These are phyloP conservation scores for Gossypium trilobum DNA, from an alignment of 441 rosid species.

Conservation along the genomic window DNA sequence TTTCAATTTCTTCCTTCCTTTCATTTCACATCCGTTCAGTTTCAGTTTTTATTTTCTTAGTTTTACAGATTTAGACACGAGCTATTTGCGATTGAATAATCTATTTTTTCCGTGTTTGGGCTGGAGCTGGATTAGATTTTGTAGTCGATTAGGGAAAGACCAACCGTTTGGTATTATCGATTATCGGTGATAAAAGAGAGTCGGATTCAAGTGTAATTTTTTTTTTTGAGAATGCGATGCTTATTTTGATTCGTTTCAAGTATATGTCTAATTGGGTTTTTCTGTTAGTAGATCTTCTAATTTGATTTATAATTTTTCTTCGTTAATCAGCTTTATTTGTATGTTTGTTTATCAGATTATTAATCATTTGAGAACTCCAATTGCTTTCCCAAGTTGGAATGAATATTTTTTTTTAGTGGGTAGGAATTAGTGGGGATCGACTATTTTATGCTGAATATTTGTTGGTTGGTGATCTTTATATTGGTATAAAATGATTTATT, in stretches of 20 bases:
- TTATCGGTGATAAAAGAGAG: not conserved
- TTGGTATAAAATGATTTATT: not conserved
- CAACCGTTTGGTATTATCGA: not conserved
- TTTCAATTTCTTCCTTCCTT: constrained; percentile 3
- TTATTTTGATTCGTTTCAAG: not conserved
- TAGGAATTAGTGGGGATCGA: not conserved
- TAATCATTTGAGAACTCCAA: not conserved
- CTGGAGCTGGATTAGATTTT: not conserved
- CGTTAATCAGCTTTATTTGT: not conserved
- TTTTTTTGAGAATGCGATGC: not conserved
- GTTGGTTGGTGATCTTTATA: not conserved
- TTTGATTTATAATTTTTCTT: not conserved
- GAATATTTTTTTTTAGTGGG: not conserved
- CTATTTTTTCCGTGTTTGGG: not conserved
- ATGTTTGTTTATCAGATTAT: not conserved
- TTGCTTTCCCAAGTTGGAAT: not conserved
- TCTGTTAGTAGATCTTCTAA: not conserved
- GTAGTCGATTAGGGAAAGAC: not conserved
- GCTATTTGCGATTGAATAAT: not conserved
- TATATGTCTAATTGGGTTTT: not conserved
- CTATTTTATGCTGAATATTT: not conserved
- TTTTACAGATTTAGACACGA: not conserved
- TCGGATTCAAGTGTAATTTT: not conserved
- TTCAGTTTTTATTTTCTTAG: not conserved
- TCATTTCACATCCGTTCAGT: not conserved